A percentile compares a stretch with the other conserved stretches of the same genome.
Conservation (phyloP, 2,329 filamentous ascomycete species). For the Dactylella cylindrospora region DNA sequence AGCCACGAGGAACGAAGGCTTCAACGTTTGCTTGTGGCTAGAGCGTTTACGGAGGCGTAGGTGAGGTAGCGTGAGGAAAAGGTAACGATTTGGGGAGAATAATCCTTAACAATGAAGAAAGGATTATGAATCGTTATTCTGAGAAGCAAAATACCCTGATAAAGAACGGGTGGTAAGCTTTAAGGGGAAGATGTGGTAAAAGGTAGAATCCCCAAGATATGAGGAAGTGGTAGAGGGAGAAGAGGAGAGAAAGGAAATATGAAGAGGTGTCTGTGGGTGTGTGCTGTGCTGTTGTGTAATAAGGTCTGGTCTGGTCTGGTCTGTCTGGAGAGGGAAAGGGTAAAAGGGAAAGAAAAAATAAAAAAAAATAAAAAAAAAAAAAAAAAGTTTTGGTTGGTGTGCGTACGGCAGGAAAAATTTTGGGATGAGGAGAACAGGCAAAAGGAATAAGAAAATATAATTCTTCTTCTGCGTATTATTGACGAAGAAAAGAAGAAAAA, state of each 20-base stretch:
- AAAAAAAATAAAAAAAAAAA: slow-evolving; percentile 44
- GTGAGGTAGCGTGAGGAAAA: slow-evolving; percentile 13
- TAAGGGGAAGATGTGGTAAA: slow-evolving; percentile 23
- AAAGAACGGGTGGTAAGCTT: slow-evolving; percentile 25
- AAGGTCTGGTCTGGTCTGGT: not conserved
- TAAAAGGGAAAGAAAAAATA: slow-evolving; percentile 34
- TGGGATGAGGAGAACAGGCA: slow-evolving; percentile 20
- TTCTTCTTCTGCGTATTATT: not conserved
- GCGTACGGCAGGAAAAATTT: slow-evolving; percentile 35
- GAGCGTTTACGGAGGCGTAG: slow-evolving; percentile 17
- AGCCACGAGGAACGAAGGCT: slow-evolving; percentile 39
- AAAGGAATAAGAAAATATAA: slow-evolving; percentile 10
- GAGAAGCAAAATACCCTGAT: slow-evolving; percentile 16
- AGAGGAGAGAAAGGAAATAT: slow-evolving; percentile 42
- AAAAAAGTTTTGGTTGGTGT: slow-evolving; percentile 40
- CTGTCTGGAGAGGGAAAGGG: not conserved
- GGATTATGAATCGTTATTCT: slow-evolving; percentile 29
- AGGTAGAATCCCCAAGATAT: slow-evolving; percentile 38
- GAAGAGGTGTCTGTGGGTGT: slow-evolving; percentile 46
- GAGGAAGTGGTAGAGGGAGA: slow-evolving; percentile 40
- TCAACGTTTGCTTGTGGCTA: slow-evolving; percentile 26
- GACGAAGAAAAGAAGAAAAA: slow-evolving; percentile 18
- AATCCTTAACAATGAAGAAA: slow-evolving; percentile 45
- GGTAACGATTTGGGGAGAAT: slow-evolving; percentile 27
- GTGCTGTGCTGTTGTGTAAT: slow-evolving; percentile 23